Conservation (phyloP, 768 basidiomycete species). For the Auriscalpium microsporum region DNA sequence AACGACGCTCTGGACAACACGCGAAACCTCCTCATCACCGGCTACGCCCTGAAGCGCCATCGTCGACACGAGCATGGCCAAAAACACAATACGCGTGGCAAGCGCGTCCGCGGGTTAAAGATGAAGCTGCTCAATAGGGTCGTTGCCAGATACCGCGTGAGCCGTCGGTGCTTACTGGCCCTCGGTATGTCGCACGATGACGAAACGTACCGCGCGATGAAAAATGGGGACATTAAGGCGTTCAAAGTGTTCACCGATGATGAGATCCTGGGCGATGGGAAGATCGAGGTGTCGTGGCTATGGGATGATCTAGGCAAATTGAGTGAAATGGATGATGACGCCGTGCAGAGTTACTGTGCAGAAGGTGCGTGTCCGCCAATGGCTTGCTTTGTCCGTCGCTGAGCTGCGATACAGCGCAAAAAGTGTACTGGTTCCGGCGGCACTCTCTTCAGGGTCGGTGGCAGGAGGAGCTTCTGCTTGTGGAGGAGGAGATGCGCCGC, state of each 20-base stretch:
- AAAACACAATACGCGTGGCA: not conserved
- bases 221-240: not conserved
- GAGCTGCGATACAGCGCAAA: not conserved
- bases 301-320: not conserved
- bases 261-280: not conserved
- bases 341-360: not conserved
- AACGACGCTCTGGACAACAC: not conserved
- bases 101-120: not conserved
- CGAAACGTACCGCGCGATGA: not conserved
- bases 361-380: not conserved
- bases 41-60: not conserved
- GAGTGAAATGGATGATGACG: not conserved
- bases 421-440: conserved; percentile 9
- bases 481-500: conserved; percentile 11
- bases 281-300: not conserved
- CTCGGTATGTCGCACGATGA: not conserved
- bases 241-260: not conserved
- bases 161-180: not conserved
- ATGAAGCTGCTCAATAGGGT: not conserved
- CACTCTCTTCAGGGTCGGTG: conserved; percentile 1
- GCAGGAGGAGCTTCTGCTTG: conserved; percentile 2
- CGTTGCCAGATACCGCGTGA: not conserved
- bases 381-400: not conserved
- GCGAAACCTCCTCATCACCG: not conserved
- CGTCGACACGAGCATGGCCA: not conserved